Percentiles rank a stretch among this genome's conserved stretches.
Conservation (phyloP, 2,329 filamentous ascomycete species). For the Colletotrichum lini region DNA sequence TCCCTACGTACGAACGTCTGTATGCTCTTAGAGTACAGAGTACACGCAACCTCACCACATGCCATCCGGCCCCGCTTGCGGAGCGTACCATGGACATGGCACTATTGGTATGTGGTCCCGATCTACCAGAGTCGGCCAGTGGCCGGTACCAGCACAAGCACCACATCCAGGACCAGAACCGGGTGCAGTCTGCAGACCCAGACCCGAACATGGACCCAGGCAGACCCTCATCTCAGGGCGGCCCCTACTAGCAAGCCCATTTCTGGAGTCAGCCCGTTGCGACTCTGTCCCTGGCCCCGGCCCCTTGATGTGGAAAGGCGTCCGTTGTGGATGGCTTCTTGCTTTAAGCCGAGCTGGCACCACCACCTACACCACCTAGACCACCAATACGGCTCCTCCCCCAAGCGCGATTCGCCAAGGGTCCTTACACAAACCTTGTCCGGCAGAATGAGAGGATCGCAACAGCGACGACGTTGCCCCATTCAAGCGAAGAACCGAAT, state of each 20-base stretch:
- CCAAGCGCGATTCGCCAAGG: constrained; percentile 24
- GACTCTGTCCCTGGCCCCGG: constrained; percentile 39
- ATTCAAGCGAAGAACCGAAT: constrained; percentile 38
- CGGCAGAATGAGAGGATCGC: constrained; percentile 38
- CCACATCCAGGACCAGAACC: not conserved
- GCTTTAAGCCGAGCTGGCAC: constrained; percentile 34
- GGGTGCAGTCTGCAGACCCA: not conserved
- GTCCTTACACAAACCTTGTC: constrained; percentile 25
- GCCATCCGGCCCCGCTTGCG: not conserved
- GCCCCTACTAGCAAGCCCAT: constrained; percentile 40
- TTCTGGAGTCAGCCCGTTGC: constrained; percentile 41
- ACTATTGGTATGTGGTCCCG: constrained; percentile 9
- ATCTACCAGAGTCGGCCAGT: constrained; percentile 1
- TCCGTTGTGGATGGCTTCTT: constrained; percentile 41
- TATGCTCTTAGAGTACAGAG: too few relatives aligned
- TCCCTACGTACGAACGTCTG: too few relatives aligned
- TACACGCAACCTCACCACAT: not conserved
- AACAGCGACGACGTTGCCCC: constrained; percentile 37
- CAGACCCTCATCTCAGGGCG: constrained; percentile 25
- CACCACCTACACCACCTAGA: not conserved
- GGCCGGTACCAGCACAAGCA: constrained; percentile 2
- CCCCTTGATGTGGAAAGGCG: constrained; percentile 39
- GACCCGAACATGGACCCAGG: constrained; percentile 14
- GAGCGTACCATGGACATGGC: constrained; percentile 9
- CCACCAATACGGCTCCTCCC: constrained; percentile 10